These are phyloP conservation scores for Sesbania bispinosa DNA, from an alignment of 306 rosid genomes.

Conservation along the genomic window DNA sequence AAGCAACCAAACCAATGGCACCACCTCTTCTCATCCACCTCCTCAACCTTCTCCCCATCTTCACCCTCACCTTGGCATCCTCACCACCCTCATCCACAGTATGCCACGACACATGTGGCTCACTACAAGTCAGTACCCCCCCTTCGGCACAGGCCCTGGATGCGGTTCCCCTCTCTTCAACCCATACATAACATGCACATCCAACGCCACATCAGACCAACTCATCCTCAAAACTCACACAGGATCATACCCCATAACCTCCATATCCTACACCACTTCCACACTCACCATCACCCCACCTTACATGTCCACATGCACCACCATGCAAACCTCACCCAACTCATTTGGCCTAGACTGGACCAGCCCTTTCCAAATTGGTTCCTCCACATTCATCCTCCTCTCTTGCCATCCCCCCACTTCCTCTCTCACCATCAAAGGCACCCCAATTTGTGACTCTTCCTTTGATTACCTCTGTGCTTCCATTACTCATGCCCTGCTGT, in stretches of 20 bases:
- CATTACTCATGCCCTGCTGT: conserved; percentile 61
- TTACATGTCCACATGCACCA: conserved; percentile 59
- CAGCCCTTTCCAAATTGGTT: conserved; percentile 54
- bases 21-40: neutral
- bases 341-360: conserved; percentile 61
- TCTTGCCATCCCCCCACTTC: conserved; percentile 47
- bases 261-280: conserved; percentile 54
- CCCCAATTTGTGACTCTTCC: conserved; percentile 47
- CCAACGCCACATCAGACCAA: conserved; percentile 9
- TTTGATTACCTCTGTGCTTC: conserved; percentile 57
- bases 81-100: neutral
- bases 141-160: conserved; percentile 60
- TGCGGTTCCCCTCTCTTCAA: conserved; percentile 66
- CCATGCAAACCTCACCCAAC: conserved; percentile 44
- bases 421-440: conserved; percentile 29
- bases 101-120: conserved; percentile 53
- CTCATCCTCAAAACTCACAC: conserved; percentile 62
- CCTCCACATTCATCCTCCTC: conserved; percentile 66
- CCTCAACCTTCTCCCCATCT: neutral
- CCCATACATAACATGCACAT: conserved; percentile 44
- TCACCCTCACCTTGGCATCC: neutral
- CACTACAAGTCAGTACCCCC: conserved; percentile 46
- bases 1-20: no score
- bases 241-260: conserved; percentile 49
- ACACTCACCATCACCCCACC: conserved; percentile 52